Base-by-base conservation (phyloP, 495 filamentous ascomycete species). In the Lophiotrema nucula region DNA sequence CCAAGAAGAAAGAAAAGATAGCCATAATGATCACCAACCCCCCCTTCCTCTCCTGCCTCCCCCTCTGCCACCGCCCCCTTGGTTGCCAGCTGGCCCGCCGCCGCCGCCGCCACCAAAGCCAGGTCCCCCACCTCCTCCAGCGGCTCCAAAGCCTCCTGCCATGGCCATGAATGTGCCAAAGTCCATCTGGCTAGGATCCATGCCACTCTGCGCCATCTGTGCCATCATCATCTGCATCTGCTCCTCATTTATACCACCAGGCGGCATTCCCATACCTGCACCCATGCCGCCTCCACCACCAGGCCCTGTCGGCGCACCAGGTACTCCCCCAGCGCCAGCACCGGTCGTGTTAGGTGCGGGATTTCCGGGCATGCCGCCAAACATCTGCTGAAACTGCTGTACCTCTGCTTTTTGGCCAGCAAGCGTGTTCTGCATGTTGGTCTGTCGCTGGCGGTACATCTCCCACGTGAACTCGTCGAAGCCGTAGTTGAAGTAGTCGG, bases 381-480 rank as follows among this genome's bases (percentile, higher is more conserved):
- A 73, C 80, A 96, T 91, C 71, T 83, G 86, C 68, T 90, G 87
- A 83, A 96, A 89, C 42, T 93, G 85, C 63, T 92, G 87, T 74
- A 91, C 82, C 72, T 95, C 87, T 69, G 88, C 88, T 73, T 90
- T 92, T 58, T 89, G 87, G 53, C 84, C 84, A 39, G 77, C 74
- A 6, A 89, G 83, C 56, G 90, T 88, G 51, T 82, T 83, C 16
- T 87, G 80, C 53, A 96, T 74, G 3, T 79, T 77, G 52, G 89
- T 84, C 68, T 97, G 95, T 66, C 95, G 95, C 57, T 90, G 73
- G 25, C 92, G 92, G 73, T 97, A 98, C 56, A 89, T 83, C 24
- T 92, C 88, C 93, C 93, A 98, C 15, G 95, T 97, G 70, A 97
- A 98, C 72, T 98, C 93, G 74, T 98, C 93, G 60, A 98, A 98